Percentiles rank a stretch among this genome's conserved stretches.
Evolutionary conservation across 2,329 filamentous ascomycete genomes (phyloP).

Genomic region (Pestalotiopsis sp.): DNA sequence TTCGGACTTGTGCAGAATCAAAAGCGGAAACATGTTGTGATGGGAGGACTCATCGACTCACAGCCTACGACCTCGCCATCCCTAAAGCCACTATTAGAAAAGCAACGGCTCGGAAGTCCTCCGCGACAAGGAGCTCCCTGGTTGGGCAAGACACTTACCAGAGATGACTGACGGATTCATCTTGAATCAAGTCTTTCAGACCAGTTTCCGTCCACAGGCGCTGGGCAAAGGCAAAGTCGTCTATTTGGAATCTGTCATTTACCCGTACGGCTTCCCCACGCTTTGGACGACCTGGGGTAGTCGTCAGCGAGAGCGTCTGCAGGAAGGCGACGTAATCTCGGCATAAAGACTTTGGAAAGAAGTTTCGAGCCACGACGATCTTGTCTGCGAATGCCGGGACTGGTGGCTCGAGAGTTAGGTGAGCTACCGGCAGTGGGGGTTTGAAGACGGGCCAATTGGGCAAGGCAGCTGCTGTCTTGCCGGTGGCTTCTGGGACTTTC

Average conservation of each 20-base stretch:
- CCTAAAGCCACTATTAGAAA: background rate
- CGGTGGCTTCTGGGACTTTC: background rate
- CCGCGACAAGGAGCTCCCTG: background rate
- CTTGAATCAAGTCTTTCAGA: slow-evolving; percentile 63
- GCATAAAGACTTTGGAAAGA: slow-evolving; percentile 77
- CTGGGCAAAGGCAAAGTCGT: slow-evolving; percentile 75
- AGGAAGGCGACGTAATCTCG: slow-evolving; percentile 77
- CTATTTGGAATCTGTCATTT: slow-evolving; percentile 86
- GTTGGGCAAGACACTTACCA: slow-evolving; percentile 43
- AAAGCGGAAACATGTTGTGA: slow-evolving; percentile 54
- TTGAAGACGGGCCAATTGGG: slow-evolving; percentile 73
- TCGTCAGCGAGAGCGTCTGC: slow-evolving; percentile 68
- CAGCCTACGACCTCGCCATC: slow-evolving; percentile 9
- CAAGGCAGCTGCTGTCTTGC: slow-evolving; percentile 26
- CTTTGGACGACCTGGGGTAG: slow-evolving; percentile 78
- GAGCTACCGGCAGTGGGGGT: slow-evolving; percentile 67
- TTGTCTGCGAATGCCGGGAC: slow-evolving; percentile 52
- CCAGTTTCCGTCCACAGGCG: slow-evolving; percentile 79
- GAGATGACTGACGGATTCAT: slow-evolving; percentile 39
- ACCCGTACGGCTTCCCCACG: slow-evolving; percentile 81
- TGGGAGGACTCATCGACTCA: slow-evolving; percentile 16
- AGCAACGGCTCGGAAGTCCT: background rate
- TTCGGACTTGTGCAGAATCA: background rate
- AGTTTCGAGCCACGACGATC: slow-evolving; percentile 72
- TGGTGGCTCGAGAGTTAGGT: slow-evolving; percentile 63